Conservation (phyloP, 805 yeast species). For the Yarrowia sp. region DNA sequence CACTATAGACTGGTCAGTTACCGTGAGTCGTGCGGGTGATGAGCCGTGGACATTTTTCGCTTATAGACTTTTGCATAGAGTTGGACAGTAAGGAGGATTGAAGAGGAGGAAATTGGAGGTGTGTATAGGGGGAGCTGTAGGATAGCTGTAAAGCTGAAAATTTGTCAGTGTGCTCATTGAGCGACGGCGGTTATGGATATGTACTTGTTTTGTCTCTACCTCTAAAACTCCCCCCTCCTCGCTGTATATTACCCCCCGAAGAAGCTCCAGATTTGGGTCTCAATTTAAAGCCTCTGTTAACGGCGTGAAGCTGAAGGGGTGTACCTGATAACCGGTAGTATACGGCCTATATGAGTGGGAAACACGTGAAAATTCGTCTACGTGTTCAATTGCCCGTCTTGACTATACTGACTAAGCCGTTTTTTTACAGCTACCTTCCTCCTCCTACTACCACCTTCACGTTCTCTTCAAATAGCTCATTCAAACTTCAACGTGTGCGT, state of each 20-base stretch:
- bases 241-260: conserved; percentile 24
- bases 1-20: too few species aligned
- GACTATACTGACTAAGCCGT: too few species aligned
- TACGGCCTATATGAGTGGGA: too few species aligned
- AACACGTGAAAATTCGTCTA: too few species aligned
- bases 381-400: too few species aligned
- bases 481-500: conserved; percentile 18
- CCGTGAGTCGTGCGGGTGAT: conserved; percentile 14
- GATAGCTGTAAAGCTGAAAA: too few species aligned
- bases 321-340: too few species aligned
- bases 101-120: neutral
- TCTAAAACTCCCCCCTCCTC: neutral
- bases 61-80: conserved; percentile 12
- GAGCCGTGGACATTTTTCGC: conserved; percentile 30
- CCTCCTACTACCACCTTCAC: too few species aligned
- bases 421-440: too few species aligned
- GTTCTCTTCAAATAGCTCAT: too few species aligned
- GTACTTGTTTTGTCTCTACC: neutral
- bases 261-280: conserved; percentile 7
- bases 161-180: neutral
- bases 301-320: neutral
- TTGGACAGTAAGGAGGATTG: neutral
- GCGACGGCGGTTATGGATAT: neutral
- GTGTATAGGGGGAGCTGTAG: too few species aligned
- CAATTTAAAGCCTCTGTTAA: conserved; percentile 7